phyloP scores from a whole-genome alignment of 2,329 filamentous ascomycete genomes.

The Colletotrichum sp. region DNA sequence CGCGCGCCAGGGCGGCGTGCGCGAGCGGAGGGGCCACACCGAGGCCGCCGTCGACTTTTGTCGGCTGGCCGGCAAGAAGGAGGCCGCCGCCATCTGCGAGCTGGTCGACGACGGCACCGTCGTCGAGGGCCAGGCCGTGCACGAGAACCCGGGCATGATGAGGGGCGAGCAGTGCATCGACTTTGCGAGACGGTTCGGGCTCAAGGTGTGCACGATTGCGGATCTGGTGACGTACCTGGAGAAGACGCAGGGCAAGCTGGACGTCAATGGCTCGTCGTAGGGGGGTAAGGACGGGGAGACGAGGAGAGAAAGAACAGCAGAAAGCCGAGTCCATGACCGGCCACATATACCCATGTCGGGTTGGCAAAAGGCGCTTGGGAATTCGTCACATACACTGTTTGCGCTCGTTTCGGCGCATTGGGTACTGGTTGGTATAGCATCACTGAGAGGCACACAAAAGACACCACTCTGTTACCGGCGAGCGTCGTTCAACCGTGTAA shows the following conservation, averaged over 20 bases:
- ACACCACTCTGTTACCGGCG: neutral
- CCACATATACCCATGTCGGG: neutral
- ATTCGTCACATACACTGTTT: neutral
- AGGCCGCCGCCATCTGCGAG: constrained; percentile 87
- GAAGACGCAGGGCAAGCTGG: constrained; percentile 70
- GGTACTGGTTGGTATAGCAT: neutral
- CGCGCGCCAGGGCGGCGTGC: constrained; percentile 79
- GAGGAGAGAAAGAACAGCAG: neutral
- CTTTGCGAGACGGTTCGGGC: constrained; percentile 87
- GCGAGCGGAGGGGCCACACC: constrained; percentile 83
- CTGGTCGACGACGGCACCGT: constrained; percentile 85
- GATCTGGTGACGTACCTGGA: constrained; percentile 83
- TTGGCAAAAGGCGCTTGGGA: neutral
- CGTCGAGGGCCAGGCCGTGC: constrained; percentile 70
- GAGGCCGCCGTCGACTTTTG: constrained; percentile 95
- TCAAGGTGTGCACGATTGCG: constrained; percentile 96
- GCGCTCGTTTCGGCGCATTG: neutral
- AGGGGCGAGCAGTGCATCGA: constrained; percentile 83
- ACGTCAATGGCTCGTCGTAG: constrained; percentile 43
- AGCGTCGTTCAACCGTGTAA: neutral
- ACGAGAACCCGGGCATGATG: constrained; percentile 84
- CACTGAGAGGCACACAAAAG: neutral
- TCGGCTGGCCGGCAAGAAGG: constrained; percentile 77
- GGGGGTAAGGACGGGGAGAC: neutral
- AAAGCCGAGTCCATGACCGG: neutral